A percentile compares a stretch with the other conserved stretches of the same genome.
phyloP scores from a whole-genome alignment of 2,329 filamentous ascomycete species.

The Rachicladosporium sp. region DNA sequence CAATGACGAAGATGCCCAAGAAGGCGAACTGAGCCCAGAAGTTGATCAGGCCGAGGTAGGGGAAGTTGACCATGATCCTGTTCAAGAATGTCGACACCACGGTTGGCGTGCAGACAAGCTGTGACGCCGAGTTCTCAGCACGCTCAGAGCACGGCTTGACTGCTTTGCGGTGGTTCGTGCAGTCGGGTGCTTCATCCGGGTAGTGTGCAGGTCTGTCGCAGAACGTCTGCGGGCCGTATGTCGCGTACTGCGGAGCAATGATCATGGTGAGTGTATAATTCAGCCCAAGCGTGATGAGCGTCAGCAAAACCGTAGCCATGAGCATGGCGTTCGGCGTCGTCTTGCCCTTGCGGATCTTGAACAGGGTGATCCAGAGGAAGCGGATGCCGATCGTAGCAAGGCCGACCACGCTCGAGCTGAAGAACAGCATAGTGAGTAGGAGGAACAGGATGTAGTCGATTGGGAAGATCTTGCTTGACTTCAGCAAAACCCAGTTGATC shows the following conservation, averaged over 20 bases:
- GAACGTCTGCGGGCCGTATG: slow-evolving; percentile 87
- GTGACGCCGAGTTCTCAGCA: slow-evolving; percentile 56
- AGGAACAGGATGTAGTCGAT: slow-evolving; percentile 87
- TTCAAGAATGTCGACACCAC: slow-evolving; percentile 90
- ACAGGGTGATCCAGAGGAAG: slow-evolving; percentile 90
- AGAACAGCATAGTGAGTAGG: slow-evolving; percentile 73
- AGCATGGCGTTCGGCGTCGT: slow-evolving; percentile 87
- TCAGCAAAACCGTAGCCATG: slow-evolving; percentile 80
- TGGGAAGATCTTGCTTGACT: slow-evolving; percentile 72
- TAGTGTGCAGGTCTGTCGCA: slow-evolving; percentile 59
- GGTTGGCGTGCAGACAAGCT: slow-evolving; percentile 76
- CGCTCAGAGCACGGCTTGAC: slow-evolving; percentile 74
- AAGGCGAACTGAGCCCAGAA: slow-evolving; percentile 97
- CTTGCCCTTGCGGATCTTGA: slow-evolving; percentile 77
- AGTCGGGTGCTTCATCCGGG: slow-evolving; percentile 60
- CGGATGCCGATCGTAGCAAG: slow-evolving; percentile 81
- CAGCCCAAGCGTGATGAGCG: slow-evolving; percentile 76
- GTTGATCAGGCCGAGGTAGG: slow-evolving; percentile 81
- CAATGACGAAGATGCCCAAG: slow-evolving; percentile 64
- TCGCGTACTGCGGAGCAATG: slow-evolving; percentile 90
- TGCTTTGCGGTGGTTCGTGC: slow-evolving; percentile 55
- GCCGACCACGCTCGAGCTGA: slow-evolving; percentile 75
- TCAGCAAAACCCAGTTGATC: slow-evolving; percentile 77
- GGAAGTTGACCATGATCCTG: slow-evolving; percentile 83
- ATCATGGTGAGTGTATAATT: slow-evolving; percentile 91